phyloP scores from a whole-genome alignment of 2,329 filamentous ascomycete genomes.

The Plenodomus biglobosus region DNA sequence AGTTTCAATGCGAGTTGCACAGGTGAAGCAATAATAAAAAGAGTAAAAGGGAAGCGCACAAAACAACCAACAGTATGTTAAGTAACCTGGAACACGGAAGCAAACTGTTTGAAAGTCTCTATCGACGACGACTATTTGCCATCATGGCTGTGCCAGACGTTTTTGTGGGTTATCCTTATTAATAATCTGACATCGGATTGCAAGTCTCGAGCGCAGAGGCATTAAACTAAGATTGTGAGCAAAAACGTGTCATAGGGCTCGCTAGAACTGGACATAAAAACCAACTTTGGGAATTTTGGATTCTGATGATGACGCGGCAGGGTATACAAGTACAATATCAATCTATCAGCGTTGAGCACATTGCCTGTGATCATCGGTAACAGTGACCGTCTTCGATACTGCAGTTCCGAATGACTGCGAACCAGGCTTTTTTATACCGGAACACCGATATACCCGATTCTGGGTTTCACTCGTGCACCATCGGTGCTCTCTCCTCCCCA shows the following conservation, averaged over 20 bases:
- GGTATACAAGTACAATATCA: background rate
- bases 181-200: background rate
- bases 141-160: background rate
- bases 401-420: background rate
- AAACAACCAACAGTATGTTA: conserved; percentile 70
- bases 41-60: conserved; percentile 71
- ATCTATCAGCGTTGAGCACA: background rate
- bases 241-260: background rate
- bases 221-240: background rate
- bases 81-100: conserved; percentile 67
- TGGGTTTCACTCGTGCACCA: conserved; percentile 50
- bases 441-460: conserved; percentile 53
- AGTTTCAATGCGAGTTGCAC: conserved; percentile 86
- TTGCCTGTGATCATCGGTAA: background rate
- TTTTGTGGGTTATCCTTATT: background rate
- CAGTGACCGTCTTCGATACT: background rate
- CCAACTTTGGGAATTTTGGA: background rate
- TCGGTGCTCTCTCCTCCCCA: conserved; percentile 72
- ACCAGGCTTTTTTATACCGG: conserved; percentile 45
- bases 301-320: background rate
- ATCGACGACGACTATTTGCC: background rate
- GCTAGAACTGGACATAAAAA: background rate
- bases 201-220: background rate
- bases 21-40: conserved; percentile 76
- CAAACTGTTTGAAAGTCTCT: conserved; percentile 8